These are phyloP conservation scores for Cruciata laevipes DNA, from an alignment of 257 asterid genomes.

Conservation along the genomic window DNA sequence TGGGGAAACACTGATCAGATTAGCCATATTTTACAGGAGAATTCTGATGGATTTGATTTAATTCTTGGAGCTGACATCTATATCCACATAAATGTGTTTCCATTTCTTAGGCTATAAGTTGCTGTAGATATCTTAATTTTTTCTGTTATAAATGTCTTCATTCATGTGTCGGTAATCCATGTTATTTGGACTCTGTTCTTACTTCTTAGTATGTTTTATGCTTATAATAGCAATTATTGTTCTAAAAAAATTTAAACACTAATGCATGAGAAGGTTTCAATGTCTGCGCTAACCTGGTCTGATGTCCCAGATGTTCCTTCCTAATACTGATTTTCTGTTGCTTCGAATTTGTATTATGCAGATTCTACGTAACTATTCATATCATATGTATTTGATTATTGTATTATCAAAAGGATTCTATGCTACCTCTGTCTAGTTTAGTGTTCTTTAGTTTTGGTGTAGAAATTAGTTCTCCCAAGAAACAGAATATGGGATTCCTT, in stretches of 20 bases:
- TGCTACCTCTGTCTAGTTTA: neutral
- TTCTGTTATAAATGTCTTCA: neutral
- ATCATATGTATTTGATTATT: neutral
- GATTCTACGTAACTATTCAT: neutral
- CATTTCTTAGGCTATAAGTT: constrained; percentile 9
- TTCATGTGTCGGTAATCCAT: neutral
- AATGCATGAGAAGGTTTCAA: neutral
- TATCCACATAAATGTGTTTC: constrained; percentile 46
- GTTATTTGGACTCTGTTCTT: neutral
- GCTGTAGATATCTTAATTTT: neutral
- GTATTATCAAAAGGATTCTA: neutral
- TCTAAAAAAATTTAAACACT: neutral
- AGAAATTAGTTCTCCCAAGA: neutral
- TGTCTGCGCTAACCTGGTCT: neutral
- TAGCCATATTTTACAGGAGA: constrained; percentile 43
- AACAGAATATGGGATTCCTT: constrained; percentile 32
- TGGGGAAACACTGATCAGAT: constrained; percentile 85
- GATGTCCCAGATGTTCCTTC: neutral
- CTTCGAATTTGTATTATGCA: neutral
- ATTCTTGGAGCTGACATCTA: constrained; percentile 97
- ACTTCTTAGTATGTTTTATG: neutral
- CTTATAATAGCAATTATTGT: no score
- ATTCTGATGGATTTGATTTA: constrained; percentile 71
- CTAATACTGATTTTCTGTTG: neutral
- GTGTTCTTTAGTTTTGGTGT: neutral